Conservation (phyloP, 805 yeast species). For the Debaryomyces maramus region DNA sequence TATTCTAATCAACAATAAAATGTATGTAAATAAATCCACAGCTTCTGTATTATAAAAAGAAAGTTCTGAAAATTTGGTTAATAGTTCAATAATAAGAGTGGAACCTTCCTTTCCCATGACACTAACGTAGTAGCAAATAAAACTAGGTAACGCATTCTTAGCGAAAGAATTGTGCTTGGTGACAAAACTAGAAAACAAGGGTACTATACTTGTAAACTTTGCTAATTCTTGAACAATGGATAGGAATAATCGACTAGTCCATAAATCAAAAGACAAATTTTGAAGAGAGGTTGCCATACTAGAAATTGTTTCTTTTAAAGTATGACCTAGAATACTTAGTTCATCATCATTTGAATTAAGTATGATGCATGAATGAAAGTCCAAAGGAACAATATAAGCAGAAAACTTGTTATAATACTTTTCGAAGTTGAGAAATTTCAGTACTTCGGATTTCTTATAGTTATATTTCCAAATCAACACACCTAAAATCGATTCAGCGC, state of each 20-base stretch:
- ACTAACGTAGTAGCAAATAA: slow-evolving; percentile 25
- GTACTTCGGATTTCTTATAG: slow-evolving; percentile 14
- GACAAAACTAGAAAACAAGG: slow-evolving; percentile 33
- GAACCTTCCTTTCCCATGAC: slow-evolving; percentile 12
- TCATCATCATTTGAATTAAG: slow-evolving; percentile 24
- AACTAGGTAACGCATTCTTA: slow-evolving; percentile 21
- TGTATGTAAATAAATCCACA: slow-evolving; percentile 19
- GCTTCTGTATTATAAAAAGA: slow-evolving; percentile 6
- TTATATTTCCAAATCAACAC: slow-evolving; percentile 31
- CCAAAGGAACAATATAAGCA: slow-evolving; percentile 29
- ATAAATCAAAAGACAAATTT: slow-evolving; percentile 17
- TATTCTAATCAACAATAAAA: slow-evolving; percentile 36
- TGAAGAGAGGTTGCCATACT: slow-evolving; percentile 11
- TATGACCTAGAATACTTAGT: slow-evolving; percentile 12
- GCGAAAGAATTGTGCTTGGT: slow-evolving; percentile 15
- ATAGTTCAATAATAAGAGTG: slow-evolving; percentile 7
- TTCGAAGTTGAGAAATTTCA: slow-evolving; percentile 23
- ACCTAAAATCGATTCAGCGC: slow-evolving; percentile 44
- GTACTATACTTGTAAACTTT: slow-evolving; percentile 24
- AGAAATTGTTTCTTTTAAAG: slow-evolving; percentile 12
- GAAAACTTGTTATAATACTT: slow-evolving; percentile 13
- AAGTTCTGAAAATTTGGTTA: slow-evolving; percentile 12
- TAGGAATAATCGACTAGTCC: slow-evolving; percentile 31
- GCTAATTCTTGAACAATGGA: slow-evolving; percentile 35
- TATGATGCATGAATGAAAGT: slow-evolving; percentile 33